Evolutionary conservation across 345 rosid species (phyloP).

Genomic region (Cardamine chenopodiifolia): DNA sequence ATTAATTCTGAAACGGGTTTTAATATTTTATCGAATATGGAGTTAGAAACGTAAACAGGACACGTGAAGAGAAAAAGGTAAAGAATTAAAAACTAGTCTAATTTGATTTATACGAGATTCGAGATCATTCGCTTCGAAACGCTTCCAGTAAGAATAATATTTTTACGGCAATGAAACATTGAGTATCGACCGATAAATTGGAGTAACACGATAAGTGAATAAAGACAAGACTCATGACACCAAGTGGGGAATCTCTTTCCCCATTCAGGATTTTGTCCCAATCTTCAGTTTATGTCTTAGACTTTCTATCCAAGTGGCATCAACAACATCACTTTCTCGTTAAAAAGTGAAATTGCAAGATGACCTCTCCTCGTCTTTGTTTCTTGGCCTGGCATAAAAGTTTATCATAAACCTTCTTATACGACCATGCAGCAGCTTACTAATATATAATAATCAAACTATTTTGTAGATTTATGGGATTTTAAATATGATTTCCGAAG

Average conservation of each 20-base stretch:
- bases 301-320: slow-evolving; percentile 27
- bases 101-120: slow-evolving; percentile 30
- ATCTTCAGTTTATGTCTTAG: slow-evolving; percentile 35
- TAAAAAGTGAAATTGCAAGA: background rate
- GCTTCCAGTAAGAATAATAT: slow-evolving; percentile 13
- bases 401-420: background rate
- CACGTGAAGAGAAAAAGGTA: slow-evolving; percentile 28
- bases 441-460: background rate
- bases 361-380: slow-evolving; percentile 1
- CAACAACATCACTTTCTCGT: slow-evolving; percentile 3
- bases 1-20: slow-evolving; percentile 12
- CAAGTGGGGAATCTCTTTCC: slow-evolving; percentile 43
- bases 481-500: background rate
- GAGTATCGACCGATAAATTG: slow-evolving; percentile 35
- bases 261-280: slow-evolving; percentile 32
- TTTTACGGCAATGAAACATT: slow-evolving; percentile 24
- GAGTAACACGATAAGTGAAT: slow-evolving; percentile 17
- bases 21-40: slow-evolving; percentile 20
- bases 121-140: slow-evolving; percentile 28
- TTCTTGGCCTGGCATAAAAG: background rate
- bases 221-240: slow-evolving; percentile 32
- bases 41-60: slow-evolving; percentile 30
- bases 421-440: background rate
- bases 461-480: background rate
- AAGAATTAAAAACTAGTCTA: slow-evolving; percentile 13